phyloP scores from a whole-genome alignment of 805 yeast species.

The Yarrowia porcina region DNA sequence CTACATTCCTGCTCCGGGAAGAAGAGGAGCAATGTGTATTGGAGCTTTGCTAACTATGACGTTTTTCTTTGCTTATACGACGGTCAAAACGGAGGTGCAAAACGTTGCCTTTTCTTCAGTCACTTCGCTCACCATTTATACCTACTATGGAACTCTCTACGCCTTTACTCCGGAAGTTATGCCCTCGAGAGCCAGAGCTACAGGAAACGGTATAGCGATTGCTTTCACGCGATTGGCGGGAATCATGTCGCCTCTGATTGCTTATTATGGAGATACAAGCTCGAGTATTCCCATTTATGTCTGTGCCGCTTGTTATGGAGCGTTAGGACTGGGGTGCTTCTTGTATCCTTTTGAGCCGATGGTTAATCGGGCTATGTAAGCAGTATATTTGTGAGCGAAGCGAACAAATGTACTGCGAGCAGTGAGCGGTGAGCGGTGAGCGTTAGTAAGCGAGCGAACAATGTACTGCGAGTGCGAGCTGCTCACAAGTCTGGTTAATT shows the following conservation, averaged over 20 bases:
- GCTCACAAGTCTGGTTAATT: too few relatives aligned
- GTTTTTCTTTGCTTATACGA: conserved; percentile 59
- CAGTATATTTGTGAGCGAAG: too few relatives aligned
- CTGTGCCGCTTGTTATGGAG: conserved; percentile 47
- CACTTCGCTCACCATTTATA: conserved; percentile 48
- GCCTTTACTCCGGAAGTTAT: conserved; percentile 67
- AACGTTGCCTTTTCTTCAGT: conserved; percentile 51
- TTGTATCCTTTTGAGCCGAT: conserved; percentile 42
- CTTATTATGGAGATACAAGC: conserved; percentile 45
- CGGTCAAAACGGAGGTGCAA: conserved; percentile 53
- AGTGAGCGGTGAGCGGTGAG: too few relatives aligned
- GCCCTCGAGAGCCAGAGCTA: conserved; percentile 52
- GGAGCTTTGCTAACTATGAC: conserved; percentile 57
- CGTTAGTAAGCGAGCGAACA: too few relatives aligned
- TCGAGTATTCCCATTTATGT: conserved; percentile 50
- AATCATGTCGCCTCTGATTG: conserved; percentile 50
- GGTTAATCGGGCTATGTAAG: conserved; percentile 15
- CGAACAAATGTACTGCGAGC: too few relatives aligned
- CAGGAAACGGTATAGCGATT: conserved; percentile 61
- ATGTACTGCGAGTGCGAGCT: too few relatives aligned
- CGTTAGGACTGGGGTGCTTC: conserved; percentile 45
- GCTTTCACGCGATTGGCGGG: conserved; percentile 49
- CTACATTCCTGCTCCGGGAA: conserved; percentile 38
- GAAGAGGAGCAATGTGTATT: conserved; percentile 54
- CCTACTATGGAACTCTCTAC: conserved; percentile 57